Conservation (phyloP, 768 basidiomycete genomes). For the Hypholoma sublateritium region DNA sequence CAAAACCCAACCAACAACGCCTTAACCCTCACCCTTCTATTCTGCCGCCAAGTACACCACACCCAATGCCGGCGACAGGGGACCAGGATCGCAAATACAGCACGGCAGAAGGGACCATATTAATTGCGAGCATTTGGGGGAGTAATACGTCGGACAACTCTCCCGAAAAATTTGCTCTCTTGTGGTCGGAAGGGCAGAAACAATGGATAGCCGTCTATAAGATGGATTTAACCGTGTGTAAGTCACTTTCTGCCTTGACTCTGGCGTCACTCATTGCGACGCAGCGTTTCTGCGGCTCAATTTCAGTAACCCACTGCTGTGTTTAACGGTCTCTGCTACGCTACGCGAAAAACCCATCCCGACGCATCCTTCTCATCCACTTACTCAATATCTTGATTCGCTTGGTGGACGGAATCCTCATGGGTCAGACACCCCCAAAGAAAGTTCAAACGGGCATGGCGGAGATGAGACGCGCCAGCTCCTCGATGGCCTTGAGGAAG, state of each 20-base stretch:
- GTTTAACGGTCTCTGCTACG: constrained; percentile 83
- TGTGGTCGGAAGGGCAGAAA: constrained; percentile 61
- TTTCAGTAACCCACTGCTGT: constrained; percentile 74
- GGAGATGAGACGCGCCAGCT: constrained; percentile 50
- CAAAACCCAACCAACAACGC: constrained; percentile 31
- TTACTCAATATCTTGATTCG: constrained; percentile 37
- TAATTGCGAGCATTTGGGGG: constrained; percentile 77
- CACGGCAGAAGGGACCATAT: constrained; percentile 71
- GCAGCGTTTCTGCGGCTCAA: constrained; percentile 74
- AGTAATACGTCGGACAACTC: constrained; percentile 46
- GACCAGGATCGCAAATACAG: constrained; percentile 78
- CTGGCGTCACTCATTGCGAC: constrained; percentile 7
- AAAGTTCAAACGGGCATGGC: constrained; percentile 28
- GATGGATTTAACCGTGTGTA: constrained; percentile 77
- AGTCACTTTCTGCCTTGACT: constrained; percentile 27
- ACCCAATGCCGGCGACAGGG: constrained; percentile 74
- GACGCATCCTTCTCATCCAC: constrained; percentile 41
- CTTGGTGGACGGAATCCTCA: constrained; percentile 35
- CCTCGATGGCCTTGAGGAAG: constrained; percentile 54
- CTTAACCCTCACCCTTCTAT: constrained; percentile 58
- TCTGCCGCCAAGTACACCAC: constrained; percentile 81
- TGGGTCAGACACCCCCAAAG: constrained; percentile 32
- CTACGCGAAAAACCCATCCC: constrained; percentile 75
- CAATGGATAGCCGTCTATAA: constrained; percentile 82
- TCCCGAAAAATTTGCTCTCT: constrained; percentile 58